These are phyloP conservation scores for Yarrowia alimentaria DNA, from an alignment of 805 yeast species.

Conservation along the genomic window DNA sequence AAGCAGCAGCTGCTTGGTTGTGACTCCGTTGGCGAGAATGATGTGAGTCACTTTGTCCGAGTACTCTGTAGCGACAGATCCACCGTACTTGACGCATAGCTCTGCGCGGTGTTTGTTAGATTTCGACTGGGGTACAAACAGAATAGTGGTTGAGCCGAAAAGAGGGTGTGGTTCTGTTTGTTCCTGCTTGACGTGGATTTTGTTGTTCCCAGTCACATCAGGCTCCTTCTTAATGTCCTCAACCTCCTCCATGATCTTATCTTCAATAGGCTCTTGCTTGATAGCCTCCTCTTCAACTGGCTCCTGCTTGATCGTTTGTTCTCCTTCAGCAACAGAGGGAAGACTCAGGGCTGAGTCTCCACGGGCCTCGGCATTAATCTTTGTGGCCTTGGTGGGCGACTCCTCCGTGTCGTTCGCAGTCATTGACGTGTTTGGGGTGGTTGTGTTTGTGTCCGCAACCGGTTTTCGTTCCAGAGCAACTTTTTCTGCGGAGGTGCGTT, in stretches of 20 bases:
- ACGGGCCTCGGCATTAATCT: conserved; percentile 2
- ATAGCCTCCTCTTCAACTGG: not conserved
- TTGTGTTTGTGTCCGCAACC: too few species aligned
- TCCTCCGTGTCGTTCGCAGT: too few species aligned
- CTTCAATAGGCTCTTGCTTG: conserved; percentile 2
- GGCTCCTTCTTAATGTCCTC: not conserved
- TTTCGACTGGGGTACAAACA: conserved; percentile 1
- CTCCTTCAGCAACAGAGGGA: too few species aligned
- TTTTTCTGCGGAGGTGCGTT: too few species aligned
- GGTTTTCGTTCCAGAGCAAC: not conserved
- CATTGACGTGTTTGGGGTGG: too few species aligned
- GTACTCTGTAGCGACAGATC: not conserved
- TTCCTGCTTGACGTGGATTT: not conserved
- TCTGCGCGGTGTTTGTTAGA: conserved; percentile 5
- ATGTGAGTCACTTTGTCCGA: conserved; percentile 9
- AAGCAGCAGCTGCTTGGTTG: not conserved
- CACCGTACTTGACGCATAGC: conserved; percentile 4
- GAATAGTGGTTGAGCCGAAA: not conserved
- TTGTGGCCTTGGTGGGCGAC: conserved; percentile 11
- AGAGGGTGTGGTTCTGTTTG: not conserved
- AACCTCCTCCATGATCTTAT: not conserved
- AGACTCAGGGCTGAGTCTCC: too few species aligned
- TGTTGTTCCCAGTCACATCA: not conserved
- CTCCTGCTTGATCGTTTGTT: conserved; percentile 8
- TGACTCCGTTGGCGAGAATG: not conserved